phyloP scores from a whole-genome alignment of 2,329 filamentous ascomycete genomes.

The Fusarium foetens region DNA sequence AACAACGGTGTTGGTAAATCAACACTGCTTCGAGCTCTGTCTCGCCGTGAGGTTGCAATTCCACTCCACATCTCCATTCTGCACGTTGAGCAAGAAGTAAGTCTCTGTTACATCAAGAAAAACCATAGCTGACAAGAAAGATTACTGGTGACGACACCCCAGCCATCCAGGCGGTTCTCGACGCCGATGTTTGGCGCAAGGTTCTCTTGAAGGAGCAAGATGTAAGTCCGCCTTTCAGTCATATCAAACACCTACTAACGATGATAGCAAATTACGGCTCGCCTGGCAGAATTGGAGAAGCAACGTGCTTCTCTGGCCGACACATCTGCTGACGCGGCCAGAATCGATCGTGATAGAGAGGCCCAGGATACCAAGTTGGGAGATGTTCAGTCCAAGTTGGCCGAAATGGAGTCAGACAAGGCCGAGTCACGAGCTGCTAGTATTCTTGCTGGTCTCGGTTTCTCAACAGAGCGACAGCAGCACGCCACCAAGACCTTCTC shows the following conservation, averaged over 20 bases:
- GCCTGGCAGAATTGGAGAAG: constrained; percentile 79
- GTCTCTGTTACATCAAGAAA: constrained; percentile 18
- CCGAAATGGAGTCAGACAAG: constrained; percentile 99
- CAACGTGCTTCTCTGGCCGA: constrained; percentile 86
- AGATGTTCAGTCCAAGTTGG: constrained; percentile 89
- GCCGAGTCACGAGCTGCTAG: constrained; percentile 94
- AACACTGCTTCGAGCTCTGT: constrained; percentile 91
- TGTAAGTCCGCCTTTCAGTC: constrained; percentile 57
- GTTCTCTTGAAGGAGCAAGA: constrained; percentile 90
- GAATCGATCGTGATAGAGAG: constrained; percentile 87
- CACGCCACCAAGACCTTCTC: constrained; percentile 97
- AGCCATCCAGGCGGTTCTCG: constrained; percentile 91
- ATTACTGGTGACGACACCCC: constrained; percentile 96
- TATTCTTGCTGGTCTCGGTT: constrained; percentile 95
- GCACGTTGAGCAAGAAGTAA: constrained; percentile 96
- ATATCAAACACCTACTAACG: constrained; percentile 45
- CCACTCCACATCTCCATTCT: constrained; percentile 98
- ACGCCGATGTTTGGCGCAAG: constrained; percentile 98
- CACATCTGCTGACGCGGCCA: constrained; percentile 87
- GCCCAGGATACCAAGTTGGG: constrained; percentile 89
- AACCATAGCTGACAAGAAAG: constrained; percentile 54
- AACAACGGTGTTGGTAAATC: constrained; percentile 99
- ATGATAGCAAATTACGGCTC: constrained; percentile 75
- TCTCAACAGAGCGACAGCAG: constrained; percentile 92
- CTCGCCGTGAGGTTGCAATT: constrained; percentile 91